Conservation (phyloP, 305 asterid species). For the Monarda citriodora region DNA sequence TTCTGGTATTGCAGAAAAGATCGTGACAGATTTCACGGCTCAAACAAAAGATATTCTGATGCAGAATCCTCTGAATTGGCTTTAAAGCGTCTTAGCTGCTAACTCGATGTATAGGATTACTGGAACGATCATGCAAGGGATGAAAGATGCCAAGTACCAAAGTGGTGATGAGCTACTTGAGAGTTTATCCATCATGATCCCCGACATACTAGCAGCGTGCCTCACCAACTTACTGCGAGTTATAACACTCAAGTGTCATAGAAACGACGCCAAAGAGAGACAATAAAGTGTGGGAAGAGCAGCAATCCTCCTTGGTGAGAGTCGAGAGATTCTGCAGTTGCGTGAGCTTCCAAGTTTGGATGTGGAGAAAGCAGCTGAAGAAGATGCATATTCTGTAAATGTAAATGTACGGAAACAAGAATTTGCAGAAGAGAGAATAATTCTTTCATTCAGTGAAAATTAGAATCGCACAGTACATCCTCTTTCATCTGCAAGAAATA, state of each 20-base stretch:
- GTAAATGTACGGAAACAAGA: too few species aligned
- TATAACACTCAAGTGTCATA: background rate
- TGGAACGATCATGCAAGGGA: too few species aligned
- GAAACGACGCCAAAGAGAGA: background rate
- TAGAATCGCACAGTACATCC: too few species aligned
- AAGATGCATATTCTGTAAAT: too few species aligned
- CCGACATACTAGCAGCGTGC: conserved; percentile 20
- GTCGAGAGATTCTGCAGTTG: conserved; percentile 5
- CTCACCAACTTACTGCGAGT: background rate
- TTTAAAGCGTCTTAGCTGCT: conserved; percentile 25
- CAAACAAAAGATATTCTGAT: background rate
- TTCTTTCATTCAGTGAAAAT: too few species aligned
- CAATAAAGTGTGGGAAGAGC: too few species aligned
- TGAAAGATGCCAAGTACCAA: background rate
- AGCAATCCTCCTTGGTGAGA: conserved; percentile 12
- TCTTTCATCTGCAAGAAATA: too few species aligned
- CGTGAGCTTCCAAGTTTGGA: conserved; percentile 3
- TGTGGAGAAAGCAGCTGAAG: conserved; percentile 20
- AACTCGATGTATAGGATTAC: background rate
- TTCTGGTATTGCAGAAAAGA: conserved; percentile 20
- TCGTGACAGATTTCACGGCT: conserved; percentile 9
- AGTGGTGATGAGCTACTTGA: conserved; percentile 7
- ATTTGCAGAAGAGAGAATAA: too few species aligned
- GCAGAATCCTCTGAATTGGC: background rate
- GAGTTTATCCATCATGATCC: background rate